Evolutionary conservation across 208 protist species (phyloP), one percentile per base, ranked within the genome.

Genomic region (Balamuthia mandrillaris): DNA sequence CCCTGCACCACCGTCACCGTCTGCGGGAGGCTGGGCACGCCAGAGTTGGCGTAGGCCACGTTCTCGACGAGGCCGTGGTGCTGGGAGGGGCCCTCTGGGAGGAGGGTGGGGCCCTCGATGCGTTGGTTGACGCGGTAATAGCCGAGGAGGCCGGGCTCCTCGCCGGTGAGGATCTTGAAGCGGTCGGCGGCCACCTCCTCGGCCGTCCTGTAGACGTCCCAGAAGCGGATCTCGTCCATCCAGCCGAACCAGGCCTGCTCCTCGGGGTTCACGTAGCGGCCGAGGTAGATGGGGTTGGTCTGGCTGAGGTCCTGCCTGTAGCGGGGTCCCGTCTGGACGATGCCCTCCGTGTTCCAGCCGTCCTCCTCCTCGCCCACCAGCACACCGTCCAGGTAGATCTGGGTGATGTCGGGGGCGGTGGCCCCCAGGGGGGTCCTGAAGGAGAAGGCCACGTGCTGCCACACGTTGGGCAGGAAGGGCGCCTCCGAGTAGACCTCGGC

Each of bases 401-500:
- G 66, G 0, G 54, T 35, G 44, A 45, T 45, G 1, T 45, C 44
- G 1, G 66, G 66, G 66, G 21, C 54, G 66, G 42, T 37, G 10
- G 37, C 42, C 29, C 21, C 39, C 9, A 29, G 42, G 2, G 2
- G 37, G 42, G 49, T 39, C 42, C 54, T 45, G 24, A 77, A 56
- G n/a, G 66, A 56, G 44, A 77, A 77, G 41, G 66, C 66, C 66
- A 77, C 66, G 27, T 77, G 66, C n/a, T 77, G 66, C 66, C 66
- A 77, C 10, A 24, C n/a, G 42, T 77, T 41, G 41, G 66, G 44
- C 37, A 35, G 18, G 0, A 77, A 24, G 27, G 33, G 27, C 21
- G 54, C 66, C 29, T 45, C 66, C 29, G 44, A 39, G 66, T 77
- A 56, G 66, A 77, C 54, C 12, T 77, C 54, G n/a, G 54, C 66